Conservation (phyloP, 441 rosid species). For the Hypseocharis bilobata region DNA sequence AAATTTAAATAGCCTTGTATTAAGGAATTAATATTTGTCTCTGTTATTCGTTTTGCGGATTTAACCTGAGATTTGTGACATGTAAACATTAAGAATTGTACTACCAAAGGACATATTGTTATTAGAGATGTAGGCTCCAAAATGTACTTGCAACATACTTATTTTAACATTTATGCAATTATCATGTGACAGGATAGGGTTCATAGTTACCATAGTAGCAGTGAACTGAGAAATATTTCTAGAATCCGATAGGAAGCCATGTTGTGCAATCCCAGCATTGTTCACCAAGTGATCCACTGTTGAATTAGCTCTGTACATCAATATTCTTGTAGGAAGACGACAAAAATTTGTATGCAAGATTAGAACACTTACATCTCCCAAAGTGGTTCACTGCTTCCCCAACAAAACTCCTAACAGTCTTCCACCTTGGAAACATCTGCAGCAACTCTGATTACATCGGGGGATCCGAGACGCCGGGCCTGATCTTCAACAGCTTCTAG, state of each 20-base stretch:
- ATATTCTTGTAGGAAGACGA: not conserved
- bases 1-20: too few relatives aligned
- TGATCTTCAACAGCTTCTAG: constrained; percentile 26
- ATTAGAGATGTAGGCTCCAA: too few relatives aligned
- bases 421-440: constrained; percentile 33
- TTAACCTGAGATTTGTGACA: too few relatives aligned
- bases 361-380: constrained; percentile 23
- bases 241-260: not conserved
- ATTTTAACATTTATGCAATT: too few relatives aligned
- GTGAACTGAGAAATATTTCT: constrained; percentile 14
- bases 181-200: too few relatives aligned
- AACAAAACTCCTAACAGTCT: constrained; percentile 29
- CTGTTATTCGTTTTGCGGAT: too few relatives aligned
- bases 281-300: constrained; percentile 38
- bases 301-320: not conserved
- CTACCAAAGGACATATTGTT: too few relatives aligned
- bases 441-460: constrained; percentile 24
- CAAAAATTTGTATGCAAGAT: not conserved
- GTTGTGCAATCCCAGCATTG: constrained; percentile 31
- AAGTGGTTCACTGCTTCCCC: constrained; percentile 27
- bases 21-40: too few relatives aligned
- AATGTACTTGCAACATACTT: too few relatives aligned
- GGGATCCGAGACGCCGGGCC: constrained; percentile 29
- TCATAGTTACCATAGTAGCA: constrained; percentile 24
- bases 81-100: too few relatives aligned